Conservation (phyloP, 257 asterid species). For the Nicotiana knightiana region DNA sequence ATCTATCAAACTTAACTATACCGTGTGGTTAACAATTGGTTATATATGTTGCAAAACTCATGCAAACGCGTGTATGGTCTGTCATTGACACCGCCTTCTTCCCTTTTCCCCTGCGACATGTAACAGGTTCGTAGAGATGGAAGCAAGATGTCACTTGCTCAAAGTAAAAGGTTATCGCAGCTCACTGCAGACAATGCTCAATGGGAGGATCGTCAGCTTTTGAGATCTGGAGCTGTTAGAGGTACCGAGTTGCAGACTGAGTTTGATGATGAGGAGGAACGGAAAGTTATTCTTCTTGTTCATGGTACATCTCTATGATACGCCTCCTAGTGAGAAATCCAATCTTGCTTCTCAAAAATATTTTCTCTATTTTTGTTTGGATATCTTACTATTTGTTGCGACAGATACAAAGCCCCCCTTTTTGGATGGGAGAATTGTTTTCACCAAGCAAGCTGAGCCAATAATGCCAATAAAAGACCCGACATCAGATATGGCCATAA, state of each 20-base stretch:
- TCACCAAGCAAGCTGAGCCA: conserved; percentile 92
- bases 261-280: conserved; percentile 94
- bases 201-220: conserved; percentile 98
- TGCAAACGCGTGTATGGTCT: neutral
- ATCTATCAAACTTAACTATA: neutral
- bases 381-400: conserved; percentile 17
- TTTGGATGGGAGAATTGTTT: conserved; percentile 94
- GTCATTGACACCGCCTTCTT: neutral
- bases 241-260: conserved; percentile 94
- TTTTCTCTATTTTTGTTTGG: neutral
- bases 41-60: neutral
- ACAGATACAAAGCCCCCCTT: conserved; percentile 98
- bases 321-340: neutral
- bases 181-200: conserved; percentile 98
- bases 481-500: conserved; percentile 98
- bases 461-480: conserved; percentile 94
- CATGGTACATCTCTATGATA: conserved; percentile 50
- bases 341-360: neutral
- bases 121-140: conserved; percentile 87
- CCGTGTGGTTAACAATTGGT: neutral
- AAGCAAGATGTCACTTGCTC: conserved; percentile 89
- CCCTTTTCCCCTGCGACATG: neutral
- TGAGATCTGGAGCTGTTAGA: conserved; percentile 96
- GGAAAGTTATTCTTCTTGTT: conserved; percentile 91
- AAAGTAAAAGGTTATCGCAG: conserved; percentile 90